phyloP scores from a whole-genome alignment of 2,329 filamentous ascomycete genomes.

The Aspergillus sclerotialis region DNA sequence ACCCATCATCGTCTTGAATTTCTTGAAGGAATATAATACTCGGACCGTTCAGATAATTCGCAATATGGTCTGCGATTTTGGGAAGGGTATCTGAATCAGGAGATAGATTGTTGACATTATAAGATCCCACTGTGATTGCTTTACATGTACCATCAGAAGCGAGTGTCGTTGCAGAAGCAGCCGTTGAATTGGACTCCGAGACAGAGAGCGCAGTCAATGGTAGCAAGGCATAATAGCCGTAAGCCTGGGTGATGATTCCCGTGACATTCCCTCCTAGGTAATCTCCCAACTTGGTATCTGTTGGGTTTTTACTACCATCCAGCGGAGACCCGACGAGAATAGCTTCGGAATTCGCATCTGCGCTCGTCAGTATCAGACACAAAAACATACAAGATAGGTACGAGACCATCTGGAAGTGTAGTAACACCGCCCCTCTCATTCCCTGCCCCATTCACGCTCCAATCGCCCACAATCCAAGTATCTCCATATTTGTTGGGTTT shows the following conservation, averaged over 20 bases:
- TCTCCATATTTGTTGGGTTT: constrained; percentile 61
- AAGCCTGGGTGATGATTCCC: constrained; percentile 59
- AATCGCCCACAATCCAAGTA: constrained; percentile 62
- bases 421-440: constrained; percentile 61
- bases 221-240: constrained; percentile 63
- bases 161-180: constrained; percentile 47
- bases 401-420: constrained; percentile 49
- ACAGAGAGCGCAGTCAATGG: constrained; percentile 54
- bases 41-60: constrained; percentile 55
- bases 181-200: constrained; percentile 37
- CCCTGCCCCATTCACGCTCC: constrained; percentile 51
- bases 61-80: constrained; percentile 59
- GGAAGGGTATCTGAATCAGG: constrained; percentile 50
- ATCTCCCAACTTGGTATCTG: constrained; percentile 58
- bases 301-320: constrained; percentile 56
- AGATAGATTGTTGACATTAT: constrained; percentile 64
- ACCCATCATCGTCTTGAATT: constrained; percentile 60
- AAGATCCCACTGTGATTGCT: constrained; percentile 57
- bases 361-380: background rate
- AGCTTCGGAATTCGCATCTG: constrained; percentile 63
- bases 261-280: constrained; percentile 55
- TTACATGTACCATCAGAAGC: constrained; percentile 46
- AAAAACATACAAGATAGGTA: no score
- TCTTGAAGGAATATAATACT: constrained; percentile 65
- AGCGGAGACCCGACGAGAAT: constrained; percentile 60